Base-by-base conservation (phyloP, 73 alveolate genomes). In the Stentor coeruleus region DNA sequence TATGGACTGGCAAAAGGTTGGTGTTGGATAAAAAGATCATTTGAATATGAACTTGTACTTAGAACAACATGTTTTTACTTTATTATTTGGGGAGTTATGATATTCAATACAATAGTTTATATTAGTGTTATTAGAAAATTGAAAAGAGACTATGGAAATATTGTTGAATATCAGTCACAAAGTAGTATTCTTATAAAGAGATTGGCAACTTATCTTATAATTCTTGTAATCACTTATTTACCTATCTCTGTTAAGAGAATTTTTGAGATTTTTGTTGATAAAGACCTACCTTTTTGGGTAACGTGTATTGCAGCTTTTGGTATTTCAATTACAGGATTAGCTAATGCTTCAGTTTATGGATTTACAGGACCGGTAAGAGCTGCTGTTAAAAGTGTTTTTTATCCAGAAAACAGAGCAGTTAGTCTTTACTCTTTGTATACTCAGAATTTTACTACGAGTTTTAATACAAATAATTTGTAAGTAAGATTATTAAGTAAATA, bases 311-410 rank as follows among this genome's bases (percentile, higher is more conserved):
- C 79, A 33, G 79, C 40, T 1, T 20, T 66, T 2, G 79, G 79
- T 1, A 20, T 66, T 20, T 20, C 40, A 28, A 26, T 66, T 31
- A 66, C n/a, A 14, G 79, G 79, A 3, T 66, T 66, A 14, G 11
- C 33, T 0, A 66, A 66, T 2, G n/a, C 79, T 20, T 28, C 33
- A 20, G 79, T 66, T 20, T 66, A 66, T 66, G 79, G 79, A 66
- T 33, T 66, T 20, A 26, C 79, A 0, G 79, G 79, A 1, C n/a
- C 40, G n/a, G 79, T 66, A 14, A 66, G 41, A 31, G 33, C 20
- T 66, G 79, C n/a, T 28, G 11, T 66, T 11, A 66, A 49, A 20
- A 20, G 28, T 20, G 6, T 49, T 6, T 11, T 49, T 6, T 49
- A 11, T 49, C 6, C 6, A 49, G 66, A 20, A 49, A 49, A 6